These are phyloP conservation scores for Taiozyma onychis DNA, from an alignment of 1,139 yeast species.

Conservation along the genomic window DNA sequence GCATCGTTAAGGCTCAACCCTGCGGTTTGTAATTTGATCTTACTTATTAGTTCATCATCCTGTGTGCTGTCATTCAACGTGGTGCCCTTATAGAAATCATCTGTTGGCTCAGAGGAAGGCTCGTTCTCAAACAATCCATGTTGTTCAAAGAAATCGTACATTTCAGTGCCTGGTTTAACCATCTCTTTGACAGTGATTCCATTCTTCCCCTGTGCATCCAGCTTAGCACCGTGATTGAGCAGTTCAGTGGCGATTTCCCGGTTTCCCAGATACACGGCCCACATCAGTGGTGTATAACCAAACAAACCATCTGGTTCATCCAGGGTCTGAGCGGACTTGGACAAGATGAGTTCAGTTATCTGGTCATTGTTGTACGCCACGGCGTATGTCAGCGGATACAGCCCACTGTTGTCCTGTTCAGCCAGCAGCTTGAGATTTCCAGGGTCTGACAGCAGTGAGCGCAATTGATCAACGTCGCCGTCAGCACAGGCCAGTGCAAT, in stretches of 20 bases:
- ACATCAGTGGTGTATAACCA: constrained; percentile 43
- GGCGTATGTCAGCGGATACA: constrained; percentile 47
- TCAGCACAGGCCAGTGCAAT: constrained; percentile 45
- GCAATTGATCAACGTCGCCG: constrained; percentile 39
- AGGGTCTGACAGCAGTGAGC: constrained; percentile 18
- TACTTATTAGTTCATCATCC: constrained; percentile 37
- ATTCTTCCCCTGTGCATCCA: constrained; percentile 28
- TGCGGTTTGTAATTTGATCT: constrained; percentile 48
- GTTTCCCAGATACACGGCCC: constrained; percentile 38
- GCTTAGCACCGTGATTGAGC: constrained; percentile 35
- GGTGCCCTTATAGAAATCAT: constrained; percentile 24
- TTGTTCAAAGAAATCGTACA: constrained; percentile 33
- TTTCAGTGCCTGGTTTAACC: constrained; percentile 30
- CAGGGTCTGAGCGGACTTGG: constrained; percentile 13
- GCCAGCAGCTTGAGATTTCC: constrained; percentile 33
- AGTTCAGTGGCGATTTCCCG: constrained; percentile 31
- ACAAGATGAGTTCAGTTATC: constrained; percentile 26
- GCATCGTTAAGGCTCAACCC: constrained; percentile 21
- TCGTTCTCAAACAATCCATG: constrained; percentile 29
- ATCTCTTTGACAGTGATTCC: constrained; percentile 34
- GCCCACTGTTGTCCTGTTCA: constrained; percentile 35
- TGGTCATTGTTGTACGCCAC: constrained; percentile 42
- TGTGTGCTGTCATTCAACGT: constrained; percentile 17
- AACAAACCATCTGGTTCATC: constrained; percentile 32
- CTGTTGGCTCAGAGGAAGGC: constrained; percentile 19